Percentiles rank a stretch among this genome's conserved stretches.
Conservation (phyloP, 1,284 basidiomycete genomes). For the Papiliotrema laurentii region DNA sequence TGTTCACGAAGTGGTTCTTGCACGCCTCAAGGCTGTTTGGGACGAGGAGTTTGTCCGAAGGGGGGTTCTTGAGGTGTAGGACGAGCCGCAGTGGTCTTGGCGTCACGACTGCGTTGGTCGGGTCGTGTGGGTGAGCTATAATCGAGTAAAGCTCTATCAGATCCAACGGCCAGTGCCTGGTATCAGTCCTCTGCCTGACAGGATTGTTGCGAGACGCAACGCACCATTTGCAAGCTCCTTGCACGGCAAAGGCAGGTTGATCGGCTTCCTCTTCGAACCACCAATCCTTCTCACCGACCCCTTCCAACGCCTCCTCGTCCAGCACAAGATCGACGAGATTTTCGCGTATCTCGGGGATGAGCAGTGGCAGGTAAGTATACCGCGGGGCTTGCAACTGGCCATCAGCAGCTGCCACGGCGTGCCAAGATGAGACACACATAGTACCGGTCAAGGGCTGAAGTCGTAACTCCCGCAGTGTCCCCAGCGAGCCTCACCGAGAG, state of each 20-base stretch:
- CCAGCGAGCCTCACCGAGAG: conserved; percentile 38
- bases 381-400: conserved; percentile 64
- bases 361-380: conserved; percentile 83
- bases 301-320: conserved; percentile 67
- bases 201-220: conserved; percentile 29
- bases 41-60: conserved; percentile 75
- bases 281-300: conserved; percentile 67
- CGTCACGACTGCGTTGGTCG: conserved; percentile 9
- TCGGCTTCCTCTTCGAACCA: conserved; percentile 70
- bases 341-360: conserved; percentile 76
- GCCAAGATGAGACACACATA: conserved; percentile 31
- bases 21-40: conserved; percentile 72
- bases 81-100: conserved; percentile 64
- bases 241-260: conserved; percentile 56
- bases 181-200: not conserved
- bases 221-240: conserved; percentile 62
- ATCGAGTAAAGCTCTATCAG: conserved; percentile 72
- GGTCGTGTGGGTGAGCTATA: conserved; percentile 21
- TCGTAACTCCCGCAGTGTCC: conserved; percentile 25
- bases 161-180: conserved; percentile 93
- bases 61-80: conserved; percentile 70
- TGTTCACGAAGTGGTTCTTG: conserved; percentile 86
- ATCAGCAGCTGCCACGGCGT: conserved; percentile 1
- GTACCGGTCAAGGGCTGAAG: conserved; percentile 31
- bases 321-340: conserved; percentile 85